phyloP scores from a whole-genome alignment of 129 eudicot genomes.

The Arctium lappa region DNA sequence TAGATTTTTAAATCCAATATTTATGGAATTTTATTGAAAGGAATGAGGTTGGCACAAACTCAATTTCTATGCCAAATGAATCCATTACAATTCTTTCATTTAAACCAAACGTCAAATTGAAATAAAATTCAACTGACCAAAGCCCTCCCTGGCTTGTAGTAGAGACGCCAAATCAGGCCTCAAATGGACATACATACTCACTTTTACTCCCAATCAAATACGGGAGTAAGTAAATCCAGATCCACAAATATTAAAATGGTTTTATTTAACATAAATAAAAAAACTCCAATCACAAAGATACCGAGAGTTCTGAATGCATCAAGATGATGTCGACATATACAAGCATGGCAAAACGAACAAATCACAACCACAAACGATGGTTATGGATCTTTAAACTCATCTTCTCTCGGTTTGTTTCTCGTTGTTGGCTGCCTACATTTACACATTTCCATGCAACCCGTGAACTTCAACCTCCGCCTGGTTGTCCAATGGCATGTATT shows the following conservation, averaged over 20 bases:
- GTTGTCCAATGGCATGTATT: slow-evolving; percentile 96
- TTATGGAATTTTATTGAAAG: no score
- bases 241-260: neutral
- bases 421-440: slow-evolving; percentile 2
- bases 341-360: slow-evolving; percentile 4
- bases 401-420: slow-evolving; percentile 7
- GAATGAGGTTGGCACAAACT: no score
- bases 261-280: slow-evolving; percentile 30
- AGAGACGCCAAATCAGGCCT: no score
- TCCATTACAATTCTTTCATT: no score
- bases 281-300: slow-evolving; percentile 17
- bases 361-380: slow-evolving; percentile 19
- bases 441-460: slow-evolving; percentile 47
- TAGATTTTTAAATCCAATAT: no score
- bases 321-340: slow-evolving; percentile 21
- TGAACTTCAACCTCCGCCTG: slow-evolving; percentile 75
- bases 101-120: no score
- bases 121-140: no score
- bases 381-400: slow-evolving; percentile 16
- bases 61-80: no score
- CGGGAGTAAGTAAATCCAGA: neutral
- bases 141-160: no score
- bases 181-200: neutral
- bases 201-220: neutral
- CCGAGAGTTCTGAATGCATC: neutral